Evolutionary conservation across 306 rosid genomes (phyloP).

Genomic region (Alnus glutinosa): DNA sequence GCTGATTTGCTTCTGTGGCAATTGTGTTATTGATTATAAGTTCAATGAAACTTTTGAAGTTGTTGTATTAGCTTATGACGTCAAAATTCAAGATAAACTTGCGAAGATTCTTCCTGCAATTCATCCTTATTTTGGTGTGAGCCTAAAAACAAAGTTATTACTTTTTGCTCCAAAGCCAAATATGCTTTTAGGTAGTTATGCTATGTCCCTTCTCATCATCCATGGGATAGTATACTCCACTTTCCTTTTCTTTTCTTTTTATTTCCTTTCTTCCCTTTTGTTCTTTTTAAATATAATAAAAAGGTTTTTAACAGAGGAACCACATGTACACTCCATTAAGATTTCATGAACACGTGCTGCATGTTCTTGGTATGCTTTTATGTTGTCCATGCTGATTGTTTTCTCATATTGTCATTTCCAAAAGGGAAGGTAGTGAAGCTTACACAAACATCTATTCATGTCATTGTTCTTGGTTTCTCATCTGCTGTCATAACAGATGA

Average conservation of each 20-base stretch:
- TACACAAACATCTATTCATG: slow-evolving; percentile 65
- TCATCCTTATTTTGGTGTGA: slow-evolving; percentile 64
- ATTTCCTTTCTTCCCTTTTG: not conserved
- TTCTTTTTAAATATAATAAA: too few relatives aligned
- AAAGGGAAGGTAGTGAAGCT: slow-evolving; percentile 83
- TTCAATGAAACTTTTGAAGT: slow-evolving; percentile 71
- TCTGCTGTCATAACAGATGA: slow-evolving; percentile 55
- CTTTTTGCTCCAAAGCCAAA: slow-evolving; percentile 79
- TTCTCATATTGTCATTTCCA: slow-evolving; percentile 35
- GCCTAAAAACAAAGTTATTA: slow-evolving; percentile 50
- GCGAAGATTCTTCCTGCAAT: slow-evolving; percentile 52
- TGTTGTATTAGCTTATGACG: slow-evolving; percentile 72
- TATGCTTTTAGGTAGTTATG: slow-evolving; percentile 71
- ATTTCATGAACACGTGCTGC: not conserved
- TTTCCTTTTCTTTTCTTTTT: too few relatives aligned
- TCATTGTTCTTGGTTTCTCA: slow-evolving; percentile 74
- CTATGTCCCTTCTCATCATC: not conserved
- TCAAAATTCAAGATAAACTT: slow-evolving; percentile 43
- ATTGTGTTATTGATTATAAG: slow-evolving; percentile 37
- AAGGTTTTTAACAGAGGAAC: not conserved
- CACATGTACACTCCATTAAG: too few relatives aligned
- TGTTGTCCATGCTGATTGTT: slow-evolving; percentile 25
- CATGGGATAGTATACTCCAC: not conserved
- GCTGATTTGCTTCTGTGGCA: not conserved
- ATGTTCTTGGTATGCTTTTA: not conserved